Evolutionary conservation across 805 yeast genomes (phyloP), one percentile per base, ranked within the genome.

Genomic region (Saccharomyces cerevisiae): DNA sequence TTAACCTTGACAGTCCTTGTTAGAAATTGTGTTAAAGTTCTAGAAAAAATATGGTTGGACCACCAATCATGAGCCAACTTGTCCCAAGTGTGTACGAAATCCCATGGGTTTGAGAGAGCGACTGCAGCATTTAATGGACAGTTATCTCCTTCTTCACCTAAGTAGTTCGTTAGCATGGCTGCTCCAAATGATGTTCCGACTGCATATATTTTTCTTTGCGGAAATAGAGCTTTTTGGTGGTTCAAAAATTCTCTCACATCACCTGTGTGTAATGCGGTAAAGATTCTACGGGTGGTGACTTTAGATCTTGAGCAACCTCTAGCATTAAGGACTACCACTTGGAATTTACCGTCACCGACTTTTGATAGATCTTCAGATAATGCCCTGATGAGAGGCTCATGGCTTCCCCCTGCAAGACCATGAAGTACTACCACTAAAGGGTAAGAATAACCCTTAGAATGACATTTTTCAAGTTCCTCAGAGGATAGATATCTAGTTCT

Each of bases 361-460:
- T 63, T 60, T 26, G 76, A 73, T 47, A 83, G 66, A 17, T 70
- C 68, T 48, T 72, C 70, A 36, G 80, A 67, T 32, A 82, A 71
- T 6, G 84, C 77, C 56, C 89, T 75, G 49, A 85, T 79, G 55
- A 83, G 82, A 27, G 87, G 81, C 66, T 86, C 92, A 61, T 83
- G 85, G 13, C 88, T 82, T 2, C 94, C 94, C 54, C 92, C 91
- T 27, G 87, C 84, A 41, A 86, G 73, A 1, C 92, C 94, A 62
- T 86, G 91, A 49, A 78, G 69, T 4, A 85, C 79, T 36, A 86
- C 70, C 26, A 82, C 73, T 48, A 86, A 72, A 4, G 90, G 90
- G 56, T 73, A 75, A 4, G 55, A 61, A n/a, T 62, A 59, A 4
- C 59, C 57, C 17, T 71, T 65, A 22, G 72, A 65, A 53, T 76